Conservation (phyloP, 1,139 yeast genomes). For the Candida dubliniensis region DNA sequence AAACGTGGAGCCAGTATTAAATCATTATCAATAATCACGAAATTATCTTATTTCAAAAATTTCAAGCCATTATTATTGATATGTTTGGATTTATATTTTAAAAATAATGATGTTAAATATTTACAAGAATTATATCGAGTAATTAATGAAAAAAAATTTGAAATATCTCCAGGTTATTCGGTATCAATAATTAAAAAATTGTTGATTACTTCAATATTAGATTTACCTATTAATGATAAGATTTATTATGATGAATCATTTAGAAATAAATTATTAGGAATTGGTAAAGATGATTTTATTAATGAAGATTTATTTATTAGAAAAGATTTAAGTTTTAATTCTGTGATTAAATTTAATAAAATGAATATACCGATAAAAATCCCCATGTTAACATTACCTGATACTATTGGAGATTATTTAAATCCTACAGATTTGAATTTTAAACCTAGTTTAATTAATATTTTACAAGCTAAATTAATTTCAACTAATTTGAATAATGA, state of each 20-base stretch:
- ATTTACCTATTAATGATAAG: constrained; percentile 47
- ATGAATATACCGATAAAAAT: constrained; percentile 48
- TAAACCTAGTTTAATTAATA: constrained; percentile 40
- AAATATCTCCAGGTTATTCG: constrained; percentile 22
- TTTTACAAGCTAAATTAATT: constrained; percentile 37
- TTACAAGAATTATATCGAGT: constrained; percentile 33
- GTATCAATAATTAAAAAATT: constrained; percentile 38
- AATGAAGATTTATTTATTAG: constrained; percentile 40
- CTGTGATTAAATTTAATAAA: constrained; percentile 34
- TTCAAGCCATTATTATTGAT: constrained; percentile 59
- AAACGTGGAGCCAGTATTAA: constrained; percentile 59
- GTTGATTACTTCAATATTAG: constrained; percentile 46
- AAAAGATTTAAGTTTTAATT: constrained; percentile 46
- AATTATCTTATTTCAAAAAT: constrained; percentile 52
- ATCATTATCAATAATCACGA: constrained; percentile 55
- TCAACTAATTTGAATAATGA: constrained; percentile 35
- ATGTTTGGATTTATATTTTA: constrained; percentile 51
- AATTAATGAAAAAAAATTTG: constrained; percentile 36
- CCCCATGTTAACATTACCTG: constrained; percentile 45
- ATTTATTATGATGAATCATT: constrained; percentile 42
- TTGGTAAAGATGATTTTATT: constrained; percentile 19
- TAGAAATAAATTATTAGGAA: constrained; percentile 38
- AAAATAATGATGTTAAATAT: constrained; percentile 22
- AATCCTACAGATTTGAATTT: constrained; percentile 49
- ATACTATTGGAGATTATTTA: constrained; percentile 45